phyloP scores from a whole-genome alignment of 345 rosid species.

The Xanthoceras sorbifolium region DNA sequence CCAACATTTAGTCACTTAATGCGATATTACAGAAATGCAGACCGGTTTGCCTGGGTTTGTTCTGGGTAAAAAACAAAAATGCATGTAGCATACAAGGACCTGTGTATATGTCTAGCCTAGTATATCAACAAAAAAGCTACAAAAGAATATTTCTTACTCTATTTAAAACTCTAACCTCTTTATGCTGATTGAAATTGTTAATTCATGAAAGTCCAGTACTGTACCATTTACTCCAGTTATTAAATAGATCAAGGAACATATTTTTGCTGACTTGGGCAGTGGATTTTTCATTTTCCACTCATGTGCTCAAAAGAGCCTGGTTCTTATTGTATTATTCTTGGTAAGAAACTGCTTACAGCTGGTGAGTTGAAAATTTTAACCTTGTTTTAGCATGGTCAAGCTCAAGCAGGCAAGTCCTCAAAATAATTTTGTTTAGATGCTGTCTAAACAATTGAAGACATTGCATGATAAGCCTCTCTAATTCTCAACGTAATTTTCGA shows the following conservation, averaged over 20 bases:
- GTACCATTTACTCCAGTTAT: no score
- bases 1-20: conserved; percentile 10
- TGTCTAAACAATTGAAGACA: no score
- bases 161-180: neutral
- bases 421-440: no score
- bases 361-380: no score
- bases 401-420: neutral
- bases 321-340: no score
- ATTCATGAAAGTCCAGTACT: neutral
- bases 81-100: neutral
- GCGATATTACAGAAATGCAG: neutral
- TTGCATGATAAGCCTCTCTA: neutral
- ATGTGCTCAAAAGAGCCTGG: no score
- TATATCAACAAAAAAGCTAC: neutral
- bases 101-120: neutral
- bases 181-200: neutral
- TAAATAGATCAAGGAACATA: neutral
- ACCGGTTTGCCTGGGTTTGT: neutral
- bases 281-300: neutral
- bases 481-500: neutral
- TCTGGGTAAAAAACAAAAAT: neutral
- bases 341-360: no score
- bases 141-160: neutral
- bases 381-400: neutral
- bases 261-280: neutral